Conservation (phyloP, 345 rosid genomes). For the Euclidium syriacum region DNA sequence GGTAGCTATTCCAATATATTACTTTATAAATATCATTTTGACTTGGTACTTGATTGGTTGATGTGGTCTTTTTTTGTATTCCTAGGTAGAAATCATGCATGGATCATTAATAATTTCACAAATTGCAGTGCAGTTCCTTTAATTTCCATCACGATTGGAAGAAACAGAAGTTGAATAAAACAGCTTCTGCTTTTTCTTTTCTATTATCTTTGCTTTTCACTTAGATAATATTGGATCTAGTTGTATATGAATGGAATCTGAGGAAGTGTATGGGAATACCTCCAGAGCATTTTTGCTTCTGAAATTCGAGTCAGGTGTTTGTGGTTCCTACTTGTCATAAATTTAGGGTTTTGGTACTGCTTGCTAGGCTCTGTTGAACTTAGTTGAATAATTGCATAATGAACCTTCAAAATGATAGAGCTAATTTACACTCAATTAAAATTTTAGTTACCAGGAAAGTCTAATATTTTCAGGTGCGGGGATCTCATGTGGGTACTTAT, state of each 20-base stretch:
- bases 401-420: not conserved
- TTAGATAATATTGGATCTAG: not conserved
- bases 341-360: conserved; percentile 5
- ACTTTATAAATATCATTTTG: not conserved
- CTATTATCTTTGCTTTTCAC: conserved; percentile 1
- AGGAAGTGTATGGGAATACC: not conserved
- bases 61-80: conserved; percentile 4
- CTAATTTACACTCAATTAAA: not conserved
- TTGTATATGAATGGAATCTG: conserved; percentile 1
- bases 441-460: not conserved
- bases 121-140: not conserved
- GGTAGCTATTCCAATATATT: conserved; percentile 39
- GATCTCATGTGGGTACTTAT: conserved; percentile 93
- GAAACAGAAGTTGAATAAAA: conserved; percentile 8
- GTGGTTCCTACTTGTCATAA: conserved; percentile 4
- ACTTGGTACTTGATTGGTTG: conserved; percentile 3
- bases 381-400: not conserved
- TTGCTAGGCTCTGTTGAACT: conserved; percentile 6
- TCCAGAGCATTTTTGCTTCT: not conserved
- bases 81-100: conserved; percentile 15
- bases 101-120: not conserved
- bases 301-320: conserved; percentile 7
- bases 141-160: not conserved
- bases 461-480: conserved; percentile 57
- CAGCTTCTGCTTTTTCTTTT: not conserved